phyloP scores from a whole-genome alignment of 306 rosid species.

The Herpetospermum pedunculosum region DNA sequence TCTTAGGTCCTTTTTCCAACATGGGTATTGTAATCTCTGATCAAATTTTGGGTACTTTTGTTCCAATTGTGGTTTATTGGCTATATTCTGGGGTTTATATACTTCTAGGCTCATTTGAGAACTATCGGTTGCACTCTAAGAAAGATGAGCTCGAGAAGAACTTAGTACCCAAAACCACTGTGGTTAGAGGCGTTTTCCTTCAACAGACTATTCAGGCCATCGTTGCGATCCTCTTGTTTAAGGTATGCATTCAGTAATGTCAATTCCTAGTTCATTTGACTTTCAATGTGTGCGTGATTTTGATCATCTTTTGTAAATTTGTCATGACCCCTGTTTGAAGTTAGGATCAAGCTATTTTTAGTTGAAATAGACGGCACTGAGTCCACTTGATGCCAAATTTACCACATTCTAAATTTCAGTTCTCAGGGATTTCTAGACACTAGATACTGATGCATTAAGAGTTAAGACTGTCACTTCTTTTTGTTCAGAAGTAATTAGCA shows the following conservation, averaged over 20 bases:
- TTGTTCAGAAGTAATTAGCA: background rate
- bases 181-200: conserved; percentile 79
- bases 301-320: background rate
- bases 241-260: conserved; percentile 24
- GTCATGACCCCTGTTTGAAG: background rate
- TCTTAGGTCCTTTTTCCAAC: background rate
- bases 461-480: background rate
- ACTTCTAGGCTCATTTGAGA: conserved; percentile 54
- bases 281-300: background rate
- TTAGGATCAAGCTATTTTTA: background rate
- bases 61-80: conserved; percentile 76
- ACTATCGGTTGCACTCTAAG: conserved; percentile 61
- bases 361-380: background rate
- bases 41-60: conserved; percentile 80
- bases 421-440: background rate
- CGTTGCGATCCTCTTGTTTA: conserved; percentile 69
- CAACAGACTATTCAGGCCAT: conserved; percentile 77
- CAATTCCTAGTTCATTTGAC: background rate
- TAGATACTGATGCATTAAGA: background rate
- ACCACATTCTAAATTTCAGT: background rate
- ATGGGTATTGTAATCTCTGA: conserved; percentile 78
- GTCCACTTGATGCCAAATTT: background rate
- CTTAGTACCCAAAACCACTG: conserved; percentile 62
- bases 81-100: conserved; percentile 67
- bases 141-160: conserved; percentile 90